A percentile compares a stretch with the other conserved stretches of the same genome.
Conservation (phyloP, 352 stramenopile species). For the Phytophthora tentaculata region DNA sequence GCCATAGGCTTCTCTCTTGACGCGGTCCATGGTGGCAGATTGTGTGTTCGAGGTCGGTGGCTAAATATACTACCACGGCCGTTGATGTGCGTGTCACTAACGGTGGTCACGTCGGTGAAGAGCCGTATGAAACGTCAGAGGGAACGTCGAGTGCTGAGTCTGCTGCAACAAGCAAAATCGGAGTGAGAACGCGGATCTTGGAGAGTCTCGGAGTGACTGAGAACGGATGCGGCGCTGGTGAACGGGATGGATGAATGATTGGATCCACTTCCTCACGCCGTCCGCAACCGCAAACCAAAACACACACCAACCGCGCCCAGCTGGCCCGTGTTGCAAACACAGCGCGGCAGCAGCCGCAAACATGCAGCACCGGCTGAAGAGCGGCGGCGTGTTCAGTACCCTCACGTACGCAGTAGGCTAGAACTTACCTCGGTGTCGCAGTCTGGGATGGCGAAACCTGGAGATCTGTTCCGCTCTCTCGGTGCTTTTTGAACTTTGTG, state of each 20-base stretch:
- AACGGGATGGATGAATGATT: constrained; percentile 35
- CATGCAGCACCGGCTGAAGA: background rate
- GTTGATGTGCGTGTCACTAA: constrained; percentile 26
- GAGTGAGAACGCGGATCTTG: constrained; percentile 39
- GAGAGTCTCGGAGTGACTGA: constrained; percentile 29
- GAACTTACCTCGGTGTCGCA: constrained; percentile 28
- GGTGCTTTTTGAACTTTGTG: constrained; percentile 39
- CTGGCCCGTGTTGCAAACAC: constrained; percentile 33
- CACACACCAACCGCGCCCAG: constrained; percentile 32
- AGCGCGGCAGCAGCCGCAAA: constrained; percentile 2
- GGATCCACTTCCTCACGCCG: constrained; percentile 27
- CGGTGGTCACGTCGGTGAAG: constrained; percentile 24
- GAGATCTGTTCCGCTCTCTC: constrained; percentile 35
- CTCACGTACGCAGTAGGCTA: background rate
- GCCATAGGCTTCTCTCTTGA: constrained; percentile 31
- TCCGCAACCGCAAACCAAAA: constrained; percentile 33
- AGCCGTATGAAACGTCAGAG: constrained; percentile 33
- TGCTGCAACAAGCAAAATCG: constrained; percentile 24
- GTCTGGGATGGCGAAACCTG: constrained; percentile 18
- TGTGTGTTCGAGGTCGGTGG: constrained; percentile 8
- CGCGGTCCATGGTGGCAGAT: constrained; percentile 27
- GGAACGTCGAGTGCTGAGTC: constrained; percentile 22
- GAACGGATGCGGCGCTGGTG: background rate
- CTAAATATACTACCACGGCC: constrained; percentile 34
- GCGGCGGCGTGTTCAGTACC: constrained; percentile 1